phyloP scores from a whole-genome alignment of 2,329 filamentous ascomycete genomes.

The Xylaria sp. region DNA sequence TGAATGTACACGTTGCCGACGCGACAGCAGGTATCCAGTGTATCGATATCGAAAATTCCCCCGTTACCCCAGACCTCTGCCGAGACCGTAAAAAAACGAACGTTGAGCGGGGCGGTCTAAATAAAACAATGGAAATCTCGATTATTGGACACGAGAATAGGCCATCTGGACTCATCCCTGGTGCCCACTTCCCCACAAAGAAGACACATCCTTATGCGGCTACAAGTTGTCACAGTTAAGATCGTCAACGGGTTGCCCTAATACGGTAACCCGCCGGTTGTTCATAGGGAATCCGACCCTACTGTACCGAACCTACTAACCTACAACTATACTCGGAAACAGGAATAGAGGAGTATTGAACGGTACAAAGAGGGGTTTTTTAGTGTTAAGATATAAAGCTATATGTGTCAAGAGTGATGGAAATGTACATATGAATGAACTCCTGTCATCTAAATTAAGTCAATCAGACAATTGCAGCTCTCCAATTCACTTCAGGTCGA shows the following conservation, averaged over 20 bases:
- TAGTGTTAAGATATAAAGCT: not conserved
- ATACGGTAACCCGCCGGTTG: slow-evolving; percentile 29
- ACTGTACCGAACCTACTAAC: slow-evolving; percentile 17
- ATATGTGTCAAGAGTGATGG: slow-evolving; percentile 2
- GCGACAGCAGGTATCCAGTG: slow-evolving; percentile 2
- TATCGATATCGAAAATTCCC: slow-evolving; percentile 11
- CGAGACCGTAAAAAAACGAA: slow-evolving; percentile 6
- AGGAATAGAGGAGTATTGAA: not conserved
- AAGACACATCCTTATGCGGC: slow-evolving; percentile 28
- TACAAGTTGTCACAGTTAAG: slow-evolving; percentile 25
- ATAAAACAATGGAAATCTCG: slow-evolving; percentile 15
- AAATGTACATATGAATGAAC: slow-evolving; percentile 7
- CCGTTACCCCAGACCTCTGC: slow-evolving; percentile 10
- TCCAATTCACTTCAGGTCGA: not conserved
- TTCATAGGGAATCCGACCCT: slow-evolving; percentile 6
- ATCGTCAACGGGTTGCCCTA: slow-evolving; percentile 27
- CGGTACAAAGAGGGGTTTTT: not conserved
- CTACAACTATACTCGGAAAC: slow-evolving; percentile 9
- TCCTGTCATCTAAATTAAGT: not conserved
- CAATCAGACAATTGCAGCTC: not conserved
- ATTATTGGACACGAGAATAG: slow-evolving; percentile 21
- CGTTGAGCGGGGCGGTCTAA: slow-evolving; percentile 20
- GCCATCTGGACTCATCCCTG: slow-evolving; percentile 25
- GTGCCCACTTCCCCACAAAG: slow-evolving; percentile 33
- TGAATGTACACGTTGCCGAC: slow-evolving; percentile 21